Evolutionary conservation across 768 basidiomycete species (phyloP).

Genomic region (Sporobolomyces pararoseus): DNA sequence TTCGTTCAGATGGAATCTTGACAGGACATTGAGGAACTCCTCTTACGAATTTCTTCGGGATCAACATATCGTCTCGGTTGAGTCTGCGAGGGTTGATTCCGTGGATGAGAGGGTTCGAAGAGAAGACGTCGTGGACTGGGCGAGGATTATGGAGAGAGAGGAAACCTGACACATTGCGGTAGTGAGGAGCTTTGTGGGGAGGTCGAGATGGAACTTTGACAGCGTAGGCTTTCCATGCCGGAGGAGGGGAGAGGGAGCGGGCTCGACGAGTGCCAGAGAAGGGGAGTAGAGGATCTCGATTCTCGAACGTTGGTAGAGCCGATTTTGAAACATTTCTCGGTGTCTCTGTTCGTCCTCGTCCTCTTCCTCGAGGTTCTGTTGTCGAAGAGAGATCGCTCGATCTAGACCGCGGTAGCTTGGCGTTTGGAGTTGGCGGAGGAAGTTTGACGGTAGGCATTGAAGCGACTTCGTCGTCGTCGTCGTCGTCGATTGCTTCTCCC

Average conservation of each 20-base stretch:
- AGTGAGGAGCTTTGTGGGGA: slow-evolving; percentile 25
- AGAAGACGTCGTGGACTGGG: slow-evolving; percentile 43
- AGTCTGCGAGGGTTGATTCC: slow-evolving; percentile 45
- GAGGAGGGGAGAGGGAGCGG: slow-evolving; percentile 48
- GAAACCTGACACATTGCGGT: slow-evolving; percentile 30
- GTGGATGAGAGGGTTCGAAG: slow-evolving; percentile 47
- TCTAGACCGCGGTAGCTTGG: slow-evolving; percentile 20
- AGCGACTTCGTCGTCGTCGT: not conserved
- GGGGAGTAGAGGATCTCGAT: slow-evolving; percentile 35
- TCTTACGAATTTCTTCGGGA: slow-evolving; percentile 41
- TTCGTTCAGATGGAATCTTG: not conserved
- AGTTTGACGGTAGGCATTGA: not conserved
- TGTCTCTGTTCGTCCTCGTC: slow-evolving; percentile 16
- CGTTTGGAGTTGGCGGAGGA: slow-evolving; percentile 8
- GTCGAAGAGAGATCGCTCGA: slow-evolving; percentile 2
- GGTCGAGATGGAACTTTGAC: slow-evolving; percentile 45
- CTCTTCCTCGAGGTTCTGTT: slow-evolving; percentile 14
- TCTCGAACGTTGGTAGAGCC: slow-evolving; percentile 29
- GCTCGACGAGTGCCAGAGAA: slow-evolving; percentile 46
- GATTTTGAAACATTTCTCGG: not conserved
- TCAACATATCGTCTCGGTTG: slow-evolving; percentile 47
- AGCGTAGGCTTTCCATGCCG: slow-evolving; percentile 49
- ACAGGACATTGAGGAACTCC: slow-evolving; percentile 23
- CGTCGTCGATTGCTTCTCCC: not conserved
- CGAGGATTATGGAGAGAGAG: slow-evolving; percentile 18